A percentile compares a stretch with the other conserved stretches of the same genome.
Conservation (phyloP, 345 rosid genomes). For the Eutrema japonicum region DNA sequence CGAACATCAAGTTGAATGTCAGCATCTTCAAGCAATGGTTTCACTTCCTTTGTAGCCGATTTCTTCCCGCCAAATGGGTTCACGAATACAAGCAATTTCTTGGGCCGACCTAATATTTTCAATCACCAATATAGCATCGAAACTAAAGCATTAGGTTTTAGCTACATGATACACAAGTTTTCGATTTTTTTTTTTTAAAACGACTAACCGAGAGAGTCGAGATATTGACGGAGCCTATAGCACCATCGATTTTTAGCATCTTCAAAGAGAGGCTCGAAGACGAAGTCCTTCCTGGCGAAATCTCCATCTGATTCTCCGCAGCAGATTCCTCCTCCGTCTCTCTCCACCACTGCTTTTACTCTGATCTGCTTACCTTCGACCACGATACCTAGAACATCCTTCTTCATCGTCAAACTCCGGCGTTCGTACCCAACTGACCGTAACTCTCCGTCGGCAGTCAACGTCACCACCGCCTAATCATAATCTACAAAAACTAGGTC, state of each 20-base stretch:
- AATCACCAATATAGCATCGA: no score
- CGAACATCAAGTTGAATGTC: no score
- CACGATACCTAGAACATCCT: conserved; percentile 70
- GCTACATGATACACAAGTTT: conserved; percentile 33
- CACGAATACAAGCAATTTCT: no score
- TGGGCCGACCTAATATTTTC: no score
- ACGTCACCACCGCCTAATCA: conserved; percentile 39
- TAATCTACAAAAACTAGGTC: conserved; percentile 59
- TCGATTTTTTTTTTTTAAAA: not conserved
- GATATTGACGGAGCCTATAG: conserved; percentile 62
- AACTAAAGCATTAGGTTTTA: no score
- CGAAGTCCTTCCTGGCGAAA: conserved; percentile 64
- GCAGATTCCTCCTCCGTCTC: conserved; percentile 53
- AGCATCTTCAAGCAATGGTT: no score
- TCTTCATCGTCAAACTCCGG: conserved; percentile 54
- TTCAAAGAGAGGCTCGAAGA: conserved; percentile 62
- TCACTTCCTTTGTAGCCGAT: no score
- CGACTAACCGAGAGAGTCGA: conserved; percentile 65
- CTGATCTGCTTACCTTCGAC: conserved; percentile 60
- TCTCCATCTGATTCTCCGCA: conserved; percentile 50
- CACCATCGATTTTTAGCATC: conserved; percentile 62
- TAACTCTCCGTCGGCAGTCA: conserved; percentile 64
- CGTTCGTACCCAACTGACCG: conserved; percentile 47
- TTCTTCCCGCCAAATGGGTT: no score
- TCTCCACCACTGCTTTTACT: conserved; percentile 55